Conservation (phyloP, 2,329 filamentous ascomycete genomes). For the Diaporthe vexans region DNA sequence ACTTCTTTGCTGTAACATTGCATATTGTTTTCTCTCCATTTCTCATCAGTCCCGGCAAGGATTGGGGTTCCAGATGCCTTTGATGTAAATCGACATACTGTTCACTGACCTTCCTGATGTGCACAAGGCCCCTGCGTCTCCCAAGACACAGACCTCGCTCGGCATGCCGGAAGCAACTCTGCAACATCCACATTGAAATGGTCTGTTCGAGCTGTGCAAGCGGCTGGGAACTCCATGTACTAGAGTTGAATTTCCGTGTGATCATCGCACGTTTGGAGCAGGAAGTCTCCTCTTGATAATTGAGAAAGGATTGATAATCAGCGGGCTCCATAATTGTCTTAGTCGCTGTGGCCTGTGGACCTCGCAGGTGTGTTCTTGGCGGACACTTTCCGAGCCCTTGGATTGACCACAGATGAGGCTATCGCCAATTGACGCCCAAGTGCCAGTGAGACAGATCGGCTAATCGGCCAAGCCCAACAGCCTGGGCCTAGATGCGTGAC, state of each 20-base stretch:
- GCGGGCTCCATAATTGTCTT: neutral
- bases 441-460: neutral
- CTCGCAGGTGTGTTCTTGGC: neutral
- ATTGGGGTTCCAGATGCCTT: neutral
- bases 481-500: neutral
- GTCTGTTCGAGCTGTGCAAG: too few relatives aligned
- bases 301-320: neutral
- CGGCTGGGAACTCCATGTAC: neutral
- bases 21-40: neutral
- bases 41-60: neutral
- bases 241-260: neutral
- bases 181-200: too few relatives aligned
- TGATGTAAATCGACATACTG: neutral
- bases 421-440: neutral
- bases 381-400: too few relatives aligned
- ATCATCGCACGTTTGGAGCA: neutral
- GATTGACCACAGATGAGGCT: neutral
- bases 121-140: too few relatives aligned
- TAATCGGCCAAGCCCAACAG: conserved; percentile 10
- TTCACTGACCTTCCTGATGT: neutral
- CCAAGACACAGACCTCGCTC: too few relatives aligned
- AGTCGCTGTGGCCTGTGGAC: neutral
- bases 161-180: too few relatives aligned
- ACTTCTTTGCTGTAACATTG: too few relatives aligned
- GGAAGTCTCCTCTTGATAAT: neutral